phyloP scores from a whole-genome alignment of 192 early-diverging fungal genomes.

The Diversispora epigaea region DNA sequence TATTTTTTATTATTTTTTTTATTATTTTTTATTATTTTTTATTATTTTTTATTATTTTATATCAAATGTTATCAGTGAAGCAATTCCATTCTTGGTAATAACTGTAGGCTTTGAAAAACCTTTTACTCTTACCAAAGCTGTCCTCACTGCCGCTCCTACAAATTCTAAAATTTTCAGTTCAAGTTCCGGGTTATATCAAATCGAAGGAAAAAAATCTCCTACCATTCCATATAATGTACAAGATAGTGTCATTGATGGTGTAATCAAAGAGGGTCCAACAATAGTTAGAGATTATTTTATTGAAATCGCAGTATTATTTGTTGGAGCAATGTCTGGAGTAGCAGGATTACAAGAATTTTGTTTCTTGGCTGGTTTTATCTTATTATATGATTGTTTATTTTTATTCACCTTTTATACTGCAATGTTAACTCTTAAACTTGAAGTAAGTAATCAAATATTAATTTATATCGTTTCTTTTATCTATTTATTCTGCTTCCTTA shows the following conservation, averaged over 20 bases:
- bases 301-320: conserved; percentile 75
- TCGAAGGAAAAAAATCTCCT: conserved; percentile 32
- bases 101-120: conserved; percentile 91
- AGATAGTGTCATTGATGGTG: conserved; percentile 61
- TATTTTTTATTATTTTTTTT: too few species aligned
- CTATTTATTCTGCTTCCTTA: too few species aligned
- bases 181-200: background rate
- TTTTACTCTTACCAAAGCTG: conserved; percentile 76
- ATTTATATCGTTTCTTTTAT: background rate
- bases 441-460: conserved; percentile 49
- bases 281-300: conserved; percentile 78
- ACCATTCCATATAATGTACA: conserved; percentile 55
- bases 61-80: conserved; percentile 57
- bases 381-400: conserved; percentile 78
- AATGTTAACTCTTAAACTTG: conserved; percentile 84
- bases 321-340: conserved; percentile 76
- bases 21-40: background rate
- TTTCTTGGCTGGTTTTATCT: conserved; percentile 73
- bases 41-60: background rate
- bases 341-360: conserved; percentile 79
- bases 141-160: conserved; percentile 57
- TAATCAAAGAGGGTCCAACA: conserved; percentile 60
- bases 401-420: conserved; percentile 87
- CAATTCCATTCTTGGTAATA: conserved; percentile 87
- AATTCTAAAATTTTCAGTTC: background rate